Evolutionary conservation across 768 basidiomycete genomes (phyloP).

Genomic region (Tulasnella sp.): DNA sequence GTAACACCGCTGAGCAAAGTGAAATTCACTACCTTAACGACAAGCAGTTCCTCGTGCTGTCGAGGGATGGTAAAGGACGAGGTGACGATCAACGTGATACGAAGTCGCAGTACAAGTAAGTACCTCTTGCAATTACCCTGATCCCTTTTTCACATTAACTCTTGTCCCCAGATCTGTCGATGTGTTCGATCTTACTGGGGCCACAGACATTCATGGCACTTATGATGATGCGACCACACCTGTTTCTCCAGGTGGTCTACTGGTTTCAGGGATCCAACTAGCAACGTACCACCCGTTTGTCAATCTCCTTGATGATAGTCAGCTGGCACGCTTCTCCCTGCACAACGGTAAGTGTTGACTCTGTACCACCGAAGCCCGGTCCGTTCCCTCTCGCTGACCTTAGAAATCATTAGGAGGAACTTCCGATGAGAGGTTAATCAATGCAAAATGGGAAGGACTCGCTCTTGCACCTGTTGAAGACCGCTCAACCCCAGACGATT

Average conservation of each 20-base stretch:
- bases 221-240: slow-evolving; percentile 43
- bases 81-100: slow-evolving; percentile 40
- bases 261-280: slow-evolving; percentile 37
- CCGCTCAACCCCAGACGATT: slow-evolving; percentile 43
- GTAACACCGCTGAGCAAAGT: slow-evolving; percentile 39
- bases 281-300: slow-evolving; percentile 47
- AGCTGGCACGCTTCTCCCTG: slow-evolving; percentile 48
- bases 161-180: slow-evolving; percentile 54
- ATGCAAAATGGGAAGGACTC: slow-evolving; percentile 55
- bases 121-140: no score
- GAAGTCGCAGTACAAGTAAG: slow-evolving; percentile 42
- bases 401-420: slow-evolving; percentile 34
- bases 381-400: slow-evolving; percentile 2
- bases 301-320: slow-evolving; percentile 37
- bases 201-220: slow-evolving; percentile 48
- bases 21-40: slow-evolving; percentile 45
- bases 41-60: slow-evolving; percentile 44
- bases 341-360: slow-evolving; percentile 37
- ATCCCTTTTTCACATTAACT: no score
- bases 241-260: slow-evolving; percentile 36
- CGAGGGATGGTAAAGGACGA: slow-evolving; percentile 48
- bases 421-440: slow-evolving; percentile 40
- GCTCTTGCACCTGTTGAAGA: slow-evolving; percentile 44
- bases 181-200: slow-evolving; percentile 41
- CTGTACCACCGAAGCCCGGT: neutral